Percentiles rank a stretch among this genome's conserved stretches.
These are phyloP conservation scores for Puccinia novopanici DNA, from an alignment of 1,284 basidiomycete species.

Conservation along the genomic window DNA sequence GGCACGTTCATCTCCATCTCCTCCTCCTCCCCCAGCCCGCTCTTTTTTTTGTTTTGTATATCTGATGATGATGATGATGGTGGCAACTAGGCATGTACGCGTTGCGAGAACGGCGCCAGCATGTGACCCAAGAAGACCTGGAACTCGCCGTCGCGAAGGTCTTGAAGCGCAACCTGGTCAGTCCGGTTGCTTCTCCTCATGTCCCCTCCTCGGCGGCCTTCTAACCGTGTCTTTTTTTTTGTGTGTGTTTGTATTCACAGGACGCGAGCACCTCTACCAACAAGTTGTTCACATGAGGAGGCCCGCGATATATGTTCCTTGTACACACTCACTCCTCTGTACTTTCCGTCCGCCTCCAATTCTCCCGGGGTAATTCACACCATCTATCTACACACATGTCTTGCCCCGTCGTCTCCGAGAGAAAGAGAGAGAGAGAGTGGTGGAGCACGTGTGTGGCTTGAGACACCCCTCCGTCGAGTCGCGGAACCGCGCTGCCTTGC, in stretches of 20 bases:
- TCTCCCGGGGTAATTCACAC: too few relatives aligned
- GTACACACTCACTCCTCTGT: too few relatives aligned
- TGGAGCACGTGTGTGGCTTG: too few relatives aligned
- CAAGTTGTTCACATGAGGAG: constrained; percentile 45
- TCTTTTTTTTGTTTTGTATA: neutral
- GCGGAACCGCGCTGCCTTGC: too few relatives aligned
- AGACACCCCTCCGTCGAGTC: too few relatives aligned
- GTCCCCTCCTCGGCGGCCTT: too few relatives aligned
- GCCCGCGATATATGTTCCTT: too few relatives aligned
- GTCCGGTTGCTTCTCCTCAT: neutral
- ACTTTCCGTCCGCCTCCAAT: too few relatives aligned
- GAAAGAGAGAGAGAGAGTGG: too few relatives aligned
- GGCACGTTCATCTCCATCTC: constrained; percentile 63
- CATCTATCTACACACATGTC: too few relatives aligned
- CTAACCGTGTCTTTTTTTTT: constrained; percentile 14
- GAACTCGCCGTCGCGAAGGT: constrained; percentile 94
- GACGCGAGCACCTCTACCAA: constrained; percentile 44
- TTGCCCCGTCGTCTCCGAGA: too few relatives aligned
- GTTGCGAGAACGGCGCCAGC: constrained; percentile 86
- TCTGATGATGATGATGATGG: neutral
- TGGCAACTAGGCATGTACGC: constrained; percentile 84
- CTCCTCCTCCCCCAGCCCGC: neutral
- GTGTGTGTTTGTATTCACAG: neutral
- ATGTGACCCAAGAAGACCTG: constrained; percentile 97
- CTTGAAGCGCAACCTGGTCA: constrained; percentile 58